These are phyloP conservation scores for Fremontodendron californicum DNA, from an alignment of 345 rosid genomes.

Conservation along the genomic window DNA sequence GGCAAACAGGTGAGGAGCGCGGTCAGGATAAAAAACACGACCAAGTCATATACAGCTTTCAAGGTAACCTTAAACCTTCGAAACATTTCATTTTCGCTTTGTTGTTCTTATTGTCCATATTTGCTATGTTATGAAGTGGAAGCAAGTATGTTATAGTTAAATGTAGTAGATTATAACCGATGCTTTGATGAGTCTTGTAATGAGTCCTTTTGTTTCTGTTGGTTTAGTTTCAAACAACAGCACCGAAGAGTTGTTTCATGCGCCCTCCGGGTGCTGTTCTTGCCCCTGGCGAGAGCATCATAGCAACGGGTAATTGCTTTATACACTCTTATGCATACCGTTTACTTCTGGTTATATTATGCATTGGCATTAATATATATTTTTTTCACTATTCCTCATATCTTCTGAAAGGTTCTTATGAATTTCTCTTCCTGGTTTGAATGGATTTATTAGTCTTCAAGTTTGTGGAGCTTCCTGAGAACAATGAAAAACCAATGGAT, in stretches of 20 bases:
- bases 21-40: slow-evolving; percentile 81
- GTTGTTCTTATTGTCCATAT: neutral
- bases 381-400: neutral
- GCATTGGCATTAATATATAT: neutral
- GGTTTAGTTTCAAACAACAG: slow-evolving; percentile 93
- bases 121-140: neutral
- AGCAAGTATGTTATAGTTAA: neutral
- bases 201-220: slow-evolving; percentile 2
- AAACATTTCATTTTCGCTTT: neutral
- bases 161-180: neutral
- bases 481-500: slow-evolving; percentile 85
- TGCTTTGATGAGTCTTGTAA: neutral
- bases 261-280: slow-evolving; percentile 98
- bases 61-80: slow-evolving; percentile 42
- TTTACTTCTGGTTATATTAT: slow-evolving; percentile 7
- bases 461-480: slow-evolving; percentile 96
- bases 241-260: slow-evolving; percentile 99
- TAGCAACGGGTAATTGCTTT: slow-evolving; percentile 70
- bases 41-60: slow-evolving; percentile 91
- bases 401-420: neutral
- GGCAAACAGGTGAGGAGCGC: slow-evolving; percentile 98
- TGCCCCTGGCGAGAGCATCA: slow-evolving; percentile 81
- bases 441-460: slow-evolving; percentile 60
- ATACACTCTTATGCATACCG: neutral
- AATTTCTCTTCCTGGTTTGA: slow-evolving; percentile 16